Evolutionary conservation across 1,284 basidiomycete genomes (phyloP), one percentile per base, ranked within the genome.

Genomic region (Trichosporon faecale): DNA sequence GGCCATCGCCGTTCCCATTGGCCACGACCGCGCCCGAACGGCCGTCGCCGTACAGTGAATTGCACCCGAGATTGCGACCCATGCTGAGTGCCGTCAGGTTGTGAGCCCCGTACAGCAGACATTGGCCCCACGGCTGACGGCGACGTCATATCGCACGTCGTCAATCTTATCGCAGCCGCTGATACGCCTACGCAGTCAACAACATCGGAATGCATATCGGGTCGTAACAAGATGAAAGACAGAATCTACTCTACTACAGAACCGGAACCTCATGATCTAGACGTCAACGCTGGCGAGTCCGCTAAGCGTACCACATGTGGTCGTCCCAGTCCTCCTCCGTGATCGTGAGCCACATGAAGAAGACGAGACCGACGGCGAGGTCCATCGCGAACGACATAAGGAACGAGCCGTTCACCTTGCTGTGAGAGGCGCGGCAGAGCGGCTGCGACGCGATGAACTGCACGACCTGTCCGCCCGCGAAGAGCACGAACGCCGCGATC

Each of bases 371-470:
- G 31, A 61, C 57, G 16, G 57, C 57, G 57, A 61, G 57, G 57
- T 61, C 57, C 57, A 61, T 61, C 16, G 57, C 57, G 27, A 61
- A n/a, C 18, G 29, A 31, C 57, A 61, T 61, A 18, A 61, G 57
- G 57, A 61, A 61, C 29, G 57, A 61, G 16, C 21, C 57, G 57
- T 61, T 61, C 8, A 61, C 57, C 57, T 61, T 61, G 27, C 21
- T 23, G 57, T 61, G 27, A 7, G 57, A 29, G 4, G 57, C 57
- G 70, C 86, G 85, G 83, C 93, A 95, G 65, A 95, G 87, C 18
- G 91, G 88, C 74, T 89, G 88, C 61, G 86, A 89, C 27, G 93
- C 84, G 55, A 94, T 84, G 85, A 94, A 91, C 82, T 89, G 92
- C 35, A 88, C 89, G 25, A 93, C 85, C 83, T 94, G 92, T 64